Percentiles rank a stretch among this genome's conserved stretches.
Evolutionary conservation across 495 filamentous ascomycete species (phyloP).

Genomic region (Hypoxylon lienhwacheense): DNA sequence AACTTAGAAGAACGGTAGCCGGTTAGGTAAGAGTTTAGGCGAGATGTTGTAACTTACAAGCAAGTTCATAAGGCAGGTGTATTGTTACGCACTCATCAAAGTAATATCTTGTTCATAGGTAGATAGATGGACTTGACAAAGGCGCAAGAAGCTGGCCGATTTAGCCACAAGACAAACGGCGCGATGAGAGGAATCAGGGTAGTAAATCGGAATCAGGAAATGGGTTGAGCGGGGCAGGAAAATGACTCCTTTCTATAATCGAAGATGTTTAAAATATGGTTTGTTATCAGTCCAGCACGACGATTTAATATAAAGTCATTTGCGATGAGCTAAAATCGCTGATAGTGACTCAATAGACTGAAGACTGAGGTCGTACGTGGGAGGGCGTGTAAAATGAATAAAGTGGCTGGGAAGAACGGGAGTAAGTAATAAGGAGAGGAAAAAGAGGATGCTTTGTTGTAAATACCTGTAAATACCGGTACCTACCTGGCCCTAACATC

Average conservation of each 20-base stretch:
- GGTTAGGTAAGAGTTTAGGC: neutral
- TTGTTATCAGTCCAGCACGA: slow-evolving; percentile 1
- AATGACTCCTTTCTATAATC: neutral
- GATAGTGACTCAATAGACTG: slow-evolving; percentile 1
- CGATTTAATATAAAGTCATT: slow-evolving; percentile 5
- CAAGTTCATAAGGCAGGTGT: slow-evolving; percentile 22
- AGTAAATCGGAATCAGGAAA: no score
- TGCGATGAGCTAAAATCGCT: neutral
- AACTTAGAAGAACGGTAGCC: neutral
- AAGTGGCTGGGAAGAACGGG: slow-evolving; percentile 19
- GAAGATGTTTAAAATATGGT: neutral
- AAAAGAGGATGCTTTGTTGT: slow-evolving; percentile 24
- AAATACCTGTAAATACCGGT: slow-evolving; percentile 13
- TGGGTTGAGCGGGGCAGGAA: slow-evolving; percentile 25
- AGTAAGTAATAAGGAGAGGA: slow-evolving; percentile 10
- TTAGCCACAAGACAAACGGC: slow-evolving; percentile 32
- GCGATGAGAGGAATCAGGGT: slow-evolving; percentile 21
- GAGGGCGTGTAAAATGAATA: no score
- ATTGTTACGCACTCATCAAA: slow-evolving; percentile 22
- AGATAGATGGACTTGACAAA: slow-evolving; percentile 4
- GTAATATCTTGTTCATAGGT: slow-evolving; percentile 5
- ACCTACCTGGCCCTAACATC: slow-evolving; percentile 2
- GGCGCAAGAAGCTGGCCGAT: slow-evolving; percentile 16
- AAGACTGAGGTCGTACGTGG: no score
- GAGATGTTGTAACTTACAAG: slow-evolving; percentile 10